These are phyloP conservation scores for Pleurotus cornucopiae DNA, from an alignment of 768 basidiomycete genomes.

Conservation along the genomic window DNA sequence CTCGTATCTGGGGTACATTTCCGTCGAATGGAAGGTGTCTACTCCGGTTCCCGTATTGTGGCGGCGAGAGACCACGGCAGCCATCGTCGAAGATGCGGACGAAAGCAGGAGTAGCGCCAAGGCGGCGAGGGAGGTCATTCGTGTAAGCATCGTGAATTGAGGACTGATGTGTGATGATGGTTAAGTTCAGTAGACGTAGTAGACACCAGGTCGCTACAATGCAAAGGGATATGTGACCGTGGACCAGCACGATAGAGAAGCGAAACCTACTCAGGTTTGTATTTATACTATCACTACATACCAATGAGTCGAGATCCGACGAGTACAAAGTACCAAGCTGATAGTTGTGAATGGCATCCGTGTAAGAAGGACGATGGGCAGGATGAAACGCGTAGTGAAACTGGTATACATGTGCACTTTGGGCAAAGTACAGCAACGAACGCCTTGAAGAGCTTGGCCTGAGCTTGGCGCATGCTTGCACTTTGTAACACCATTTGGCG, in stretches of 20 bases:
- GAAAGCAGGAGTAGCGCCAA: neutral
- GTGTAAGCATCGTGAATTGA: neutral
- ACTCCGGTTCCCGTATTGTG: neutral
- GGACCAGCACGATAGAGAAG: slow-evolving; percentile 1
- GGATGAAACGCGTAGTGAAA: too few relatives aligned
- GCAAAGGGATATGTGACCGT: neutral
- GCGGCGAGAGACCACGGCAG: neutral
- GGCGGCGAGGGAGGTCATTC: neutral
- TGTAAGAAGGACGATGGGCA: too few relatives aligned
- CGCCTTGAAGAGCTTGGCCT: too few relatives aligned
- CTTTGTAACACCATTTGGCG: too few relatives aligned
- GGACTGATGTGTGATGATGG: neutral
- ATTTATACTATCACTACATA: neutral
- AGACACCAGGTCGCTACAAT: neutral
- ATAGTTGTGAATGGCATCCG: too few relatives aligned
- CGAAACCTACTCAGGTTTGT: neutral
- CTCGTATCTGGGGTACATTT: neutral
- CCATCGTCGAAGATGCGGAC: neutral
- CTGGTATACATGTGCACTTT: too few relatives aligned
- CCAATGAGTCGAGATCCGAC: too few relatives aligned
- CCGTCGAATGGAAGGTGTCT: neutral
- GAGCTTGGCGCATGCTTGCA: too few relatives aligned
- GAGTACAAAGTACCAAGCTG: too few relatives aligned
- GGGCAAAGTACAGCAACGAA: too few relatives aligned
- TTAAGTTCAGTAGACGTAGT: neutral